Percentiles rank a stretch among this genome's conserved stretches.
phyloP scores from a whole-genome alignment of 2,329 filamentous ascomycete species.

The Penicillium sp. region DNA sequence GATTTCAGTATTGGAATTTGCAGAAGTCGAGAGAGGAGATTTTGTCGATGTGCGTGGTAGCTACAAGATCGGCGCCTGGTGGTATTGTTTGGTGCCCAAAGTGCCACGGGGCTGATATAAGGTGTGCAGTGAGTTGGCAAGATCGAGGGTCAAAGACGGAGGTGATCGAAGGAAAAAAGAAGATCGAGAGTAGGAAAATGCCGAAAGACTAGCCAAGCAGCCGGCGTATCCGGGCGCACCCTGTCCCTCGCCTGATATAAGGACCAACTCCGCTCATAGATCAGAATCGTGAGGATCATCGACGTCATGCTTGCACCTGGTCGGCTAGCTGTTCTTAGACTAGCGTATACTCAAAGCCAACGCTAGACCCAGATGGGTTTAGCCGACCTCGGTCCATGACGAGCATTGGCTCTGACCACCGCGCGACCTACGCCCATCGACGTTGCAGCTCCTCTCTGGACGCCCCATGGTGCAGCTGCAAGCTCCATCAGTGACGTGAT shows the following conservation, averaged over 20 bases:
- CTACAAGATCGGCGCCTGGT: conserved; percentile 4
- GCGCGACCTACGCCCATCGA: conserved; percentile 15
- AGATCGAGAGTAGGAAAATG: conserved; percentile 4
- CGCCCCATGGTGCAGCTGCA: neutral
- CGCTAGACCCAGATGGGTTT: conserved; percentile 25
- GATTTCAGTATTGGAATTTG: neutral
- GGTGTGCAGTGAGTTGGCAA: neutral
- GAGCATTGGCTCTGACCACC: conserved; percentile 13
- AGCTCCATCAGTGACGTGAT: conserved; percentile 28
- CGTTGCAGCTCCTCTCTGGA: conserved; percentile 33
- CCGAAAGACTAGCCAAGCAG: conserved; percentile 9
- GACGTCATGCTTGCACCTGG: conserved; percentile 38
- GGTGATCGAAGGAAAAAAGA: conserved; percentile 7
- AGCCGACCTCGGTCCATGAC: conserved; percentile 33
- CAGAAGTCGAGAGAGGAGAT: neutral
- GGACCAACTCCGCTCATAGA: conserved; percentile 18
- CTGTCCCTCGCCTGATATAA: conserved; percentile 29
- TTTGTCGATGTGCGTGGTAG: neutral
- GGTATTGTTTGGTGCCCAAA: conserved; percentile 15
- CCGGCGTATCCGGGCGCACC: conserved; percentile 23
- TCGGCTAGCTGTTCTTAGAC: conserved; percentile 25
- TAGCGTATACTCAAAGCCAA: conserved; percentile 23
- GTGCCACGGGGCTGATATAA: conserved; percentile 15
- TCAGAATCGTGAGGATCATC: conserved; percentile 29
- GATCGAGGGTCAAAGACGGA: neutral